These are phyloP conservation scores for Kluyveromyces sp. DNA, from an alignment of 1,139 yeast species.

Conservation along the genomic window DNA sequence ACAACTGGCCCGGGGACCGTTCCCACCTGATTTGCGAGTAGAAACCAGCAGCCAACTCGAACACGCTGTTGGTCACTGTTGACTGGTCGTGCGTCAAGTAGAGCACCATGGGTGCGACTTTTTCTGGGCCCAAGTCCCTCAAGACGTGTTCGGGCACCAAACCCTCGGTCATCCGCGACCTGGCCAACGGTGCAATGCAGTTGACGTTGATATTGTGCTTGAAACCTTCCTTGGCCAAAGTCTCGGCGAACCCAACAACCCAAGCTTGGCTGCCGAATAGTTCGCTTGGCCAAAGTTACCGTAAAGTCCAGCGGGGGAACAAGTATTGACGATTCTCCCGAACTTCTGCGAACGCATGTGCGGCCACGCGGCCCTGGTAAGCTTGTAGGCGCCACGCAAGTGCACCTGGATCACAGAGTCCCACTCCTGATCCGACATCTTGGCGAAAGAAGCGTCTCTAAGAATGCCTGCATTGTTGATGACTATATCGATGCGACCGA, in stretches of 20 bases:
- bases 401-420: conserved; percentile 78
- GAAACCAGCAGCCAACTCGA: conserved; percentile 92
- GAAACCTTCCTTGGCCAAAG: conserved; percentile 89
- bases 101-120: conserved; percentile 83
- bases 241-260: conserved; percentile 82
- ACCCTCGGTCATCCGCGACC: conserved; percentile 92
- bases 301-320: conserved; percentile 93
- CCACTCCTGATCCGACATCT: conserved; percentile 78
- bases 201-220: conserved; percentile 79
- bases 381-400: conserved; percentile 78
- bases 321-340: conserved; percentile 86
- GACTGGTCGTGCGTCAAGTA: conserved; percentile 62
- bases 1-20: conserved; percentile 76
- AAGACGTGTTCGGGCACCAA: conserved; percentile 80
- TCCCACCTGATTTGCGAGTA: conserved; percentile 94
- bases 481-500: conserved; percentile 83
- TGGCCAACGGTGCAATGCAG: conserved; percentile 89
- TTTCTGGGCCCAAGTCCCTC: conserved; percentile 75
- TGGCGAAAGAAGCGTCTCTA: conserved; percentile 57
- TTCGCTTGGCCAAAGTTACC: conserved; percentile 97
- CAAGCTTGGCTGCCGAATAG: conserved; percentile 91
- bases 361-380: conserved; percentile 91
- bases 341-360: conserved; percentile 73
- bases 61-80: conserved; percentile 61
- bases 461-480: conserved; percentile 94